Conservation (phyloP, 2,329 filamentous ascomycete genomes). For the Boeremia exigua region DNA sequence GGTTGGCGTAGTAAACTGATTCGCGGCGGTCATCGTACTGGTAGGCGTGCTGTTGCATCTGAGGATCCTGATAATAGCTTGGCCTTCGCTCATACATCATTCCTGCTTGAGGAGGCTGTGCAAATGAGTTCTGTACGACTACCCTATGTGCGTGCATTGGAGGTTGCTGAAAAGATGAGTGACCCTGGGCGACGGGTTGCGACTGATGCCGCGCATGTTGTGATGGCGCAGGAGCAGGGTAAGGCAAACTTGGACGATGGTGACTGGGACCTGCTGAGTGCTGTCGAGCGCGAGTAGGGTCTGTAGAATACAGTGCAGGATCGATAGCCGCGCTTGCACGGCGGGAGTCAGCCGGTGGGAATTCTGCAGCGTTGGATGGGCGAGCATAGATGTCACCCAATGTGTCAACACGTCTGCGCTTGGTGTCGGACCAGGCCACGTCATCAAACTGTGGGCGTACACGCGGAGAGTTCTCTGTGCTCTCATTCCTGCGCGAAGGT, state of each 20-base stretch:
- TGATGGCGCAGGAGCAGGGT: slow-evolving; percentile 25
- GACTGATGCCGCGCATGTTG: slow-evolving; percentile 38
- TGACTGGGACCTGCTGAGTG: slow-evolving; percentile 21
- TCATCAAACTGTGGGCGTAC: slow-evolving; percentile 39
- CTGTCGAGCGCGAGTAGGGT: slow-evolving; percentile 9
- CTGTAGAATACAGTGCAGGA: slow-evolving; percentile 23
- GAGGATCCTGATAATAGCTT: slow-evolving; percentile 38
- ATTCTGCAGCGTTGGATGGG: slow-evolving; percentile 23
- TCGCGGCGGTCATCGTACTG: slow-evolving; percentile 29
- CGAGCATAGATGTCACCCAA: slow-evolving; percentile 31
- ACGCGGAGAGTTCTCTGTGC: slow-evolving; percentile 37
- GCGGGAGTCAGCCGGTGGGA: slow-evolving; percentile 21
- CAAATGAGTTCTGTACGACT: slow-evolving; percentile 17
- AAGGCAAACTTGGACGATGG: slow-evolving; percentile 40
- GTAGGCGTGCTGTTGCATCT: slow-evolving; percentile 21
- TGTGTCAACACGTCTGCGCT: slow-evolving; percentile 39
- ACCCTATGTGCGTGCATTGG: slow-evolving; percentile 18
- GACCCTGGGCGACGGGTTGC: slow-evolving; percentile 27
- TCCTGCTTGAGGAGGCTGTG: slow-evolving; percentile 16
- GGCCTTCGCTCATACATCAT: slow-evolving; percentile 29
- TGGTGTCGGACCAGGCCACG: slow-evolving; percentile 33
- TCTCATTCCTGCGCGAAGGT: slow-evolving; percentile 35
- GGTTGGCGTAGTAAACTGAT: slow-evolving; percentile 27
- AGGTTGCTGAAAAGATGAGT: slow-evolving; percentile 7
- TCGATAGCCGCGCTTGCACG: slow-evolving; percentile 32